A percentile compares a stretch with the other conserved stretches of the same genome.
Conservation (phyloP, 768 basidiomycete species). For the Candolleomyces eurysporus region DNA sequence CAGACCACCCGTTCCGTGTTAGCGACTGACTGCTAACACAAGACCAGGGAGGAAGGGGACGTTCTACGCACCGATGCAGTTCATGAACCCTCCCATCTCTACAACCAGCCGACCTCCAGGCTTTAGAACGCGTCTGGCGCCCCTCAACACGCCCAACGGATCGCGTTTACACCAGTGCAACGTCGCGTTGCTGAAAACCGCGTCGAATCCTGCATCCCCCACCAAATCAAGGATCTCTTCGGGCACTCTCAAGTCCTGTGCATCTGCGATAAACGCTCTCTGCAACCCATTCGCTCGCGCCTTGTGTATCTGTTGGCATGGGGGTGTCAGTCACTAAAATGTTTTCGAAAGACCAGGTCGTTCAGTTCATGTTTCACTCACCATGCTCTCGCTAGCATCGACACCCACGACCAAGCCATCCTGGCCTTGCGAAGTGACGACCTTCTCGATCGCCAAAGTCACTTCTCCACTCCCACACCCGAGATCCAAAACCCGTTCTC, state of each 20-base stretch:
- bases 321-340: not conserved
- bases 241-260: slow-evolving; percentile 45
- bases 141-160: slow-evolving; percentile 62
- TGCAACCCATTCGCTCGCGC: slow-evolving; percentile 32
- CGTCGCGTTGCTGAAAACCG: slow-evolving; percentile 76
- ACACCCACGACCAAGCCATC: slow-evolving; percentile 64
- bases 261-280: slow-evolving; percentile 51
- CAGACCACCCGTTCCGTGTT: not conserved
- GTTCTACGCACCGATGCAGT: slow-evolving; percentile 54
- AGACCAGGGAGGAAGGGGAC: too few species aligned
- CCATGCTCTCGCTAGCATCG: slow-evolving; percentile 75
- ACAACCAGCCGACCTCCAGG: slow-evolving; percentile 69
- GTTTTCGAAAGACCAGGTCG: not conserved
- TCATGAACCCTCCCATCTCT: slow-evolving; percentile 79
- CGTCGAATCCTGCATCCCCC: slow-evolving; percentile 52
- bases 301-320: slow-evolving; percentile 12
- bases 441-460: slow-evolving; percentile 52
- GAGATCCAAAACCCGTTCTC: slow-evolving; percentile 71
- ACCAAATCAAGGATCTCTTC: slow-evolving; percentile 20
- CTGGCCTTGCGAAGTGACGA: slow-evolving; percentile 39
- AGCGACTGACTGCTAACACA: too few species aligned
- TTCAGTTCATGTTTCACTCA: slow-evolving; percentile 26
- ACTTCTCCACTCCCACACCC: slow-evolving; percentile 87
- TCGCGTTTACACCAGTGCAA: slow-evolving; percentile 85
- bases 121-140: slow-evolving; percentile 60